Evolutionary conservation across 2,329 filamentous ascomycete species (phyloP), one percentile per base, ranked within the genome.

Genomic region (Talaromyces sp.): DNA sequence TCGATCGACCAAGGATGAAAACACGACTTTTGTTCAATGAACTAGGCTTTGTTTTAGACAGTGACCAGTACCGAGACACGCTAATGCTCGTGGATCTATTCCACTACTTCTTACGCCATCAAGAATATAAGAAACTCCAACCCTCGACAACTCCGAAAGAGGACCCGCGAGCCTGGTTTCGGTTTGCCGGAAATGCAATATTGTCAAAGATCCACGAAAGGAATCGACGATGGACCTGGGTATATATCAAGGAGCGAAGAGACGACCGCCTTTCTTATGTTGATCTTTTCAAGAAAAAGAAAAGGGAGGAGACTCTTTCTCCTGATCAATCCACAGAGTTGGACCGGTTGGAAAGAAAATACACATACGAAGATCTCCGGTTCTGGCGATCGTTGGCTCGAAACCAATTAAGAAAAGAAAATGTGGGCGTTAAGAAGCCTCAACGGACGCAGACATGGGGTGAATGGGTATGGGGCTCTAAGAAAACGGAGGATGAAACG

Each of bases 81-180:
- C 79, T 99, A 61, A 99, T 99, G 95, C 90, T 99, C 80, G 90
- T 98, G 1, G 95, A 99, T 72, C 81, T 98, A 2, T 99, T 99
- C 80, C 95, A 99, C 75, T 98, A 96, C 77, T 99, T 98, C 74
- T 90, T 97, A 67, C 88, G 93, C 32, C 95, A 99, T 66, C 95
- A 98, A 73, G 93, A 99, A 73, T 97, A 98, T 79, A 96, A 96
- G 72, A 93, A 89, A 68, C 82, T 92, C 61, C 91, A 96, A 68
- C 95, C 95, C 4, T 95, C 96, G 71, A 87, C 82, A 61, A 84
- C 84, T 0, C 90, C 91, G 0, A 96, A 92, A 71, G 91, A 98
- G 73, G 91, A 98, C 67, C 93, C 95, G 14, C 85, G 86, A 41
- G 95, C 93, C 0, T 99, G 95, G 95, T 80, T 99, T 59, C 85